Conservation (phyloP, 805 yeast species). For the Zygotorulaspora chibaensis region DNA sequence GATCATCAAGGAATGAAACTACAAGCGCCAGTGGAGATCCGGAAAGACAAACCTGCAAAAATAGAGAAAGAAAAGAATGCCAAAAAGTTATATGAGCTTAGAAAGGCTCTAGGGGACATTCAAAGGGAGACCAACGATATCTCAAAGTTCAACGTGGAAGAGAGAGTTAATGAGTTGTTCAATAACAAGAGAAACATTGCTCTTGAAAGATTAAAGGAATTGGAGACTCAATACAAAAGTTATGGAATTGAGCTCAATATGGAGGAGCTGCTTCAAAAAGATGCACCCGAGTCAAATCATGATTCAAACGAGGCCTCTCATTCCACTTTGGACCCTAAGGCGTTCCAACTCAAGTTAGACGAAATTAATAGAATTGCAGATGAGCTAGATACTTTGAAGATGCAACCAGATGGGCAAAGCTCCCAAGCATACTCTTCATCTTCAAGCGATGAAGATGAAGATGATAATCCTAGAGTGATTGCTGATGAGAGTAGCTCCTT, state of each 20-base stretch:
- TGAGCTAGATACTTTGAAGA: constrained; percentile 19
- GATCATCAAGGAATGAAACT: constrained; percentile 35
- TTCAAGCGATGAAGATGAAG: constrained; percentile 11
- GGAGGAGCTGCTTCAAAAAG: constrained; percentile 11
- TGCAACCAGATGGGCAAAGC: constrained; percentile 6
- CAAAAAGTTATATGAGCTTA: constrained; percentile 49
- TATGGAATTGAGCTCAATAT: constrained; percentile 51
- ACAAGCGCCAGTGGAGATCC: constrained; percentile 16
- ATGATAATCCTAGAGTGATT: constrained; percentile 6
- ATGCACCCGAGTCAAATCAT: not conserved
- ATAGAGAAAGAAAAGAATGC: constrained; percentile 49
- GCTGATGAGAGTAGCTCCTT: constrained; percentile 7
- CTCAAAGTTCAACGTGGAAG: constrained; percentile 55
- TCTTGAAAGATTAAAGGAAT: constrained; percentile 63
- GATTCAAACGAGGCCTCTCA: not conserved
- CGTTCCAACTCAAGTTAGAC: constrained; percentile 19
- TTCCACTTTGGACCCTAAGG: constrained; percentile 28
- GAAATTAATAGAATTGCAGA: constrained; percentile 26
- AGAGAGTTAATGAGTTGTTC: constrained; percentile 51
- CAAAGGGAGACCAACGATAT: constrained; percentile 76
- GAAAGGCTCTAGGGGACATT: constrained; percentile 54
- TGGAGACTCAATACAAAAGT: constrained; percentile 63
- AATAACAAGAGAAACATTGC: constrained; percentile 61
- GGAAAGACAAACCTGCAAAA: constrained; percentile 32
- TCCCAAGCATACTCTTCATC: constrained; percentile 9